These are phyloP conservation scores for Thelonectria blattea DNA, from an alignment of 2,329 filamentous ascomycete genomes.

Conservation along the genomic window DNA sequence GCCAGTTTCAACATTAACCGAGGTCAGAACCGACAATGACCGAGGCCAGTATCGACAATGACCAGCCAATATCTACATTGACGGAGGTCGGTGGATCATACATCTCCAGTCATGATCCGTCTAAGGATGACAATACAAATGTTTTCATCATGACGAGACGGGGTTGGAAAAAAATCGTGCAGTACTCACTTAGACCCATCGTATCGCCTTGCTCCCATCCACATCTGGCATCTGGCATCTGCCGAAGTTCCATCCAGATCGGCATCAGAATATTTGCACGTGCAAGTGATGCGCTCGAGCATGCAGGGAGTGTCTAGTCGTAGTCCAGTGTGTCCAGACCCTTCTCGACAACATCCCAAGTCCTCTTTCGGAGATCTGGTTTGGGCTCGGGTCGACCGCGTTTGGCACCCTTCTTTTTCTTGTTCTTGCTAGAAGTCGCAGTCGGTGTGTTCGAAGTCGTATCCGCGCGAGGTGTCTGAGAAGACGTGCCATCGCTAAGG, in stretches of 20 bases:
- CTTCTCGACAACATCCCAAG: conserved; percentile 69
- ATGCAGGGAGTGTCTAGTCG: conserved; percentile 44
- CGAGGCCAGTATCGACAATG: no score
- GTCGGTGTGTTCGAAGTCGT: conserved; percentile 16
- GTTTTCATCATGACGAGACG: conserved; percentile 75
- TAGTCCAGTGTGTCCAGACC: conserved; percentile 67
- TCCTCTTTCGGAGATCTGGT: conserved; percentile 68
- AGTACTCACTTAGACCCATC: conserved; percentile 20
- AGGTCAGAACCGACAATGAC: no score
- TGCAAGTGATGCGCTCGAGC: background rate
- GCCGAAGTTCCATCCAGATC: background rate
- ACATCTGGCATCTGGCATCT: background rate
- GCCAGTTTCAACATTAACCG: no score
- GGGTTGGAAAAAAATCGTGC: conserved; percentile 2
- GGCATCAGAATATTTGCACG: background rate
- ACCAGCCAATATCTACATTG: background rate
- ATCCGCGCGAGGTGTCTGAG: conserved; percentile 17
- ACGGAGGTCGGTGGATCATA: conserved; percentile 42
- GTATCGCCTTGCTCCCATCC: background rate
- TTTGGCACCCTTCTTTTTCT: conserved; percentile 45
- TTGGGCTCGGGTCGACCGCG: conserved; percentile 55
- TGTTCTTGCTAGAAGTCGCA: conserved; percentile 34
- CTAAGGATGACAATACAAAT: conserved; percentile 96
- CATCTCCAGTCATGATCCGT: conserved; percentile 60
- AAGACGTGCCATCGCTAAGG: conserved; percentile 14